These are phyloP conservation scores for Croton laevigatus DNA, from an alignment of 441 rosid genomes.

Conservation along the genomic window DNA sequence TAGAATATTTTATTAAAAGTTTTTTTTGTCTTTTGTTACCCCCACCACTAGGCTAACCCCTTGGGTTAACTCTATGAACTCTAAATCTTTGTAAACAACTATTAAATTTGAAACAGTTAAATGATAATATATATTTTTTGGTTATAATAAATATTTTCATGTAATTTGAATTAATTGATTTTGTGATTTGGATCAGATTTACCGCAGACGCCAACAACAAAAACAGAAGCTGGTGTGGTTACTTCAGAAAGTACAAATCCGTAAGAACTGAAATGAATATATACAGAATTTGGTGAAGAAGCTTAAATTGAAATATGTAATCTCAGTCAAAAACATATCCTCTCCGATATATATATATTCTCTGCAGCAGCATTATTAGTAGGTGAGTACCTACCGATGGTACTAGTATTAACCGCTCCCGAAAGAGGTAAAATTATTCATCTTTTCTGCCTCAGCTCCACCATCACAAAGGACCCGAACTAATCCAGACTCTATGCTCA, in stretches of 20 bases:
- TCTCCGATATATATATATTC: slow-evolving; percentile 1
- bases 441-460: slow-evolving; percentile 5
- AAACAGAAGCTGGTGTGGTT: slow-evolving; percentile 33
- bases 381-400: slow-evolving; percentile 2
- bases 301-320: slow-evolving; percentile 34
- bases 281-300: slow-evolving; percentile 1
- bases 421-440: slow-evolving; percentile 5
- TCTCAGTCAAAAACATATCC: slow-evolving; percentile 9
- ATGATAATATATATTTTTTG: too few relatives aligned
- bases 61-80: too few relatives aligned
- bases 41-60: too few relatives aligned
- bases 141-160: too few relatives aligned
- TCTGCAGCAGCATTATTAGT: slow-evolving; percentile 13
- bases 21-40: too few relatives aligned
- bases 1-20: too few relatives aligned
- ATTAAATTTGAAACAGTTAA: too few relatives aligned
- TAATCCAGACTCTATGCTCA: slow-evolving; percentile 21
- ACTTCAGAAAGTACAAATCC: slow-evolving; percentile 41
- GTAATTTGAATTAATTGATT: not conserved
- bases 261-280: slow-evolving; percentile 16
- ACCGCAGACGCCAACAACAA: slow-evolving; percentile 35
- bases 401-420: slow-evolving; percentile 6
- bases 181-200: slow-evolving; percentile 36
- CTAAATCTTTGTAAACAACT: too few relatives aligned
- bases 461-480: slow-evolving; percentile 17